Percentiles rank a stretch among this genome's conserved stretches.
Evolutionary conservation across 768 basidiomycete species (phyloP).

Genomic region (Phaffia tasmanica): DNA sequence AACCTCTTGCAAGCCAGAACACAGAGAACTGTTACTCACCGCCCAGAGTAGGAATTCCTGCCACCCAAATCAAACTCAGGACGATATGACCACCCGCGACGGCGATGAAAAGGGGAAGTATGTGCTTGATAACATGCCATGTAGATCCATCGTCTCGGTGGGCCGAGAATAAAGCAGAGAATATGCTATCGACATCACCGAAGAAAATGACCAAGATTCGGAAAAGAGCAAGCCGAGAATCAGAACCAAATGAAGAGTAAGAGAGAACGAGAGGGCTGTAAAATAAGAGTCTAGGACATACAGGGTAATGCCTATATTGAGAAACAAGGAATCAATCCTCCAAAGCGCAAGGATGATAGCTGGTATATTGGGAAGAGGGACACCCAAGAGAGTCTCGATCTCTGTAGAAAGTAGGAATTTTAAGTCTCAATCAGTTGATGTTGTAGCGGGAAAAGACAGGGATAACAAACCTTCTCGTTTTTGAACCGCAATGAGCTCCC

Average conservation of each 20-base stretch:
- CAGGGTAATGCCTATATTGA: constrained; percentile 24
- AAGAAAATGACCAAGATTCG: not conserved
- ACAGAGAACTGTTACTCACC: not conserved
- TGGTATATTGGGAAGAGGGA: constrained; percentile 26
- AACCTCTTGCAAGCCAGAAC: not conserved
- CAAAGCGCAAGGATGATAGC: constrained; percentile 22
- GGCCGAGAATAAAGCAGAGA: constrained; percentile 4
- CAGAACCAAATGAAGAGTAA: not conserved
- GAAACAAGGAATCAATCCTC: constrained; percentile 23
- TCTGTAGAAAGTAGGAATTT: not conserved
- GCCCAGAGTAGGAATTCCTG: constrained; percentile 7
- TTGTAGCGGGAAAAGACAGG: not conserved
- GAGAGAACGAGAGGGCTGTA: not conserved
- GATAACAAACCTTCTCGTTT: constrained; percentile 19
- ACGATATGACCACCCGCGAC: constrained; percentile 10
- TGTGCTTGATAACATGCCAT: constrained; percentile 5
- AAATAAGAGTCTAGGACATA: constrained; percentile 1
- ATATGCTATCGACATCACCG: not conserved
- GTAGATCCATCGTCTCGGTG: constrained; percentile 7
- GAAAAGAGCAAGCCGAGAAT: too few relatives aligned
- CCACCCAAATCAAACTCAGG: constrained; percentile 9
- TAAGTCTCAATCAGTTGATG: not conserved
- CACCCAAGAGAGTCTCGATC: constrained; percentile 21
- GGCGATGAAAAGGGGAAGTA: constrained; percentile 10
- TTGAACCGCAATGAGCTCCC: constrained; percentile 16